phyloP scores from a whole-genome alignment of 495 filamentous ascomycete genomes.

The Penicillium robsamsonii region DNA sequence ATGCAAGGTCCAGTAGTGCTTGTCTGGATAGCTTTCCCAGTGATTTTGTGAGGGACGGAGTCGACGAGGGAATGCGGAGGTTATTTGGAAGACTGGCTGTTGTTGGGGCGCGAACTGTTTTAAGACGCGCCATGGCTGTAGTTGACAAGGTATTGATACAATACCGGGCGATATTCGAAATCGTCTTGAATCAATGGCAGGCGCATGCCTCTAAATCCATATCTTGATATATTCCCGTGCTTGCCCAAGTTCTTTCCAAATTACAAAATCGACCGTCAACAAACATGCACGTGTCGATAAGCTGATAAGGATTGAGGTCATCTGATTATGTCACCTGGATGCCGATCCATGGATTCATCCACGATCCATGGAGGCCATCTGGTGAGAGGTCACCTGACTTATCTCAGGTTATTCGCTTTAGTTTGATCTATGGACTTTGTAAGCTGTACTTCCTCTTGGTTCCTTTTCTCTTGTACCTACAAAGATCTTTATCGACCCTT shows the following conservation, averaged over 20 bases:
- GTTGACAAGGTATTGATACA: neutral
- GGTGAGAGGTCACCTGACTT: neutral
- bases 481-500: no score
- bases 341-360: neutral
- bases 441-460: no score
- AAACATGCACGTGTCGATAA: slow-evolving; percentile 15
- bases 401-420: no score
- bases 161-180: neutral
- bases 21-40: slow-evolving; percentile 66
- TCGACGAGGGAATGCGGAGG: slow-evolving; percentile 61
- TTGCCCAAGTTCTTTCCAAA: neutral
- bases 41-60: slow-evolving; percentile 60
- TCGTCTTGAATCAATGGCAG: neutral
- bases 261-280: slow-evolving; percentile 4
- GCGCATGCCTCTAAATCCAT: neutral
- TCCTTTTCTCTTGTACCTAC: no score
- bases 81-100: slow-evolving; percentile 51
- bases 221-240: neutral
- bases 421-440: no score
- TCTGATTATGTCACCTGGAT: neutral
- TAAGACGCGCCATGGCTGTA: slow-evolving; percentile 41
- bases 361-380: no score
- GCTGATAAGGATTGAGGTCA: neutral
- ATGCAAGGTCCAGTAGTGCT: slow-evolving; percentile 64
- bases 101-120: slow-evolving; percentile 44